These are phyloP conservation scores for Speleostelium caveatum DNA, from an alignment of 78 protist genomes.

Conservation along the genomic window DNA sequence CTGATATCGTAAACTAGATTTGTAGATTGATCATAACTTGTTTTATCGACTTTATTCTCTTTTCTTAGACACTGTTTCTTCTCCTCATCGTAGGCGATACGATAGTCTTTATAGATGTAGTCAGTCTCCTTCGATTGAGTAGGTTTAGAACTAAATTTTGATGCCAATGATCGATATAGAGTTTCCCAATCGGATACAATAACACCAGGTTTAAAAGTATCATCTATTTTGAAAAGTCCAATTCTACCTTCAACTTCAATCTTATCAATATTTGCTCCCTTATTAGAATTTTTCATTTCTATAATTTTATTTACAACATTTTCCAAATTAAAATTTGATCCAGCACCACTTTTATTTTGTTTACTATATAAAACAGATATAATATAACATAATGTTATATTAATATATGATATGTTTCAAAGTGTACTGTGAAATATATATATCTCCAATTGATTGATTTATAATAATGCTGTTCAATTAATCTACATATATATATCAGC, in stretches of 20 bases:
- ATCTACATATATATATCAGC: too few relatives aligned
- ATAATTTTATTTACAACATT: conserved; percentile 29
- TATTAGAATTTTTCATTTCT: conserved; percentile 6
- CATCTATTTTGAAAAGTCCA: background rate
- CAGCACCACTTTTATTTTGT: background rate
- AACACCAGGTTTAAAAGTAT: conserved; percentile 38
- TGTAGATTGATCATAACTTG: conserved; percentile 30
- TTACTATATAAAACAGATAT: background rate
- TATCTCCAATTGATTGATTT: too few relatives aligned
- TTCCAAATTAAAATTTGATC: conserved; percentile 46
- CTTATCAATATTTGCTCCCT: conserved; percentile 5
- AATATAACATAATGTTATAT: background rate
- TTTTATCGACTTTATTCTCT: conserved; percentile 33
- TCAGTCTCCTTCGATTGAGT: conserved; percentile 21
- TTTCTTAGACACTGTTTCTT: conserved; percentile 15
- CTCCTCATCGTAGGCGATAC: conserved; percentile 19
- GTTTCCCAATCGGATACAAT: conserved; percentile 30
- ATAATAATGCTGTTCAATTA: too few relatives aligned
- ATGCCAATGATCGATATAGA: background rate
- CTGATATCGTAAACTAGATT: conserved; percentile 44
- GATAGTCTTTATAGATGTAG: conserved; percentile 23
- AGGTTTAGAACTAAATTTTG: background rate
- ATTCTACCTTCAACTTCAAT: conserved; percentile 67
- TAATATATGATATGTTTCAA: too few relatives aligned
- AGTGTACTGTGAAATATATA: too few relatives aligned